Evolutionary conservation across 345 rosid genomes (phyloP).

Genomic region (Kernera saxatilis): DNA sequence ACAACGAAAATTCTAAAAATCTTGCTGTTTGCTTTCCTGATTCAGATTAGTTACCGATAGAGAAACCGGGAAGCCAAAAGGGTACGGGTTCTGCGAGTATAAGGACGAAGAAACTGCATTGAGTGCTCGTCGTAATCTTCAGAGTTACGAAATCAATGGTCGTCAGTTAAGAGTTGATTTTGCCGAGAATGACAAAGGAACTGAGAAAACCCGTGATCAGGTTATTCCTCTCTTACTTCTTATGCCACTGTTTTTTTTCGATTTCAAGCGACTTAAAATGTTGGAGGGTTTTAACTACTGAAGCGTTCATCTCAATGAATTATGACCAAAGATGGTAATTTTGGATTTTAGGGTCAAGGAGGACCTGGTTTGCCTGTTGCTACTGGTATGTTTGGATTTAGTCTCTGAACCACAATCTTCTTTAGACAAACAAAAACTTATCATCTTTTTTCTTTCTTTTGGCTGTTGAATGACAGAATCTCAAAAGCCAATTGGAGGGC

Average conservation of each 20-base stretch:
- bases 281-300: not conserved
- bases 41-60: constrained; percentile 90
- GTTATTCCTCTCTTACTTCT: constrained; percentile 27
- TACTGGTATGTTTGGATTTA: constrained; percentile 43
- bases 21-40: constrained; percentile 2
- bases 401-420: not conserved
- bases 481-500: constrained; percentile 59
- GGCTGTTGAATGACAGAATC: constrained; percentile 38
- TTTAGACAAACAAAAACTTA: not conserved
- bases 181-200: constrained; percentile 96
- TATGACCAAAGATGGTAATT: constrained; percentile 5
- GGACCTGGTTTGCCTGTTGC: constrained; percentile 66
- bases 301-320: constrained; percentile 1
- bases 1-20: not conserved
- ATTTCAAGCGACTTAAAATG: not conserved
- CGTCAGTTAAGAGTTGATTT: constrained; percentile 96
- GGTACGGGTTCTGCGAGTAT: constrained; percentile 98
- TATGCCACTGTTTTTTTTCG: not conserved
- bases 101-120: constrained; percentile 97
- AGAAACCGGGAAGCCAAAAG: constrained; percentile 99
- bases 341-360: constrained; percentile 74
- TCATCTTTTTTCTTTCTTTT: not conserved
- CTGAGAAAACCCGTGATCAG: constrained; percentile 76
- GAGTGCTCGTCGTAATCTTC: constrained; percentile 99
- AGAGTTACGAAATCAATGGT: constrained; percentile 90